phyloP scores from a whole-genome alignment of 2,329 filamentous ascomycete genomes.

The Amphichorda felina region DNA sequence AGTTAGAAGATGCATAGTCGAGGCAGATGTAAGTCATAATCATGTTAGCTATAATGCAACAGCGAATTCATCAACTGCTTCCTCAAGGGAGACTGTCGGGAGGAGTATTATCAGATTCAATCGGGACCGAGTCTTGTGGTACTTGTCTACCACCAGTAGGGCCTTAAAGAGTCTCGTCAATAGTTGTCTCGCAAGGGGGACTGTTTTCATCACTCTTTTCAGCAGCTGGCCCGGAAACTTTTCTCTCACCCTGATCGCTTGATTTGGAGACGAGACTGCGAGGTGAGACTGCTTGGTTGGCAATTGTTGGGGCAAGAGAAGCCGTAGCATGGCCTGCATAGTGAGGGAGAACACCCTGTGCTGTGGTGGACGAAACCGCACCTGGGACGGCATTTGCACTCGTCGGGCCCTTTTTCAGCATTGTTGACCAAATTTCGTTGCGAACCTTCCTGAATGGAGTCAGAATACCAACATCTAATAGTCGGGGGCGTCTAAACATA shows the following conservation, averaged over 20 bases:
- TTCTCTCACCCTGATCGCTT: conserved; percentile 10
- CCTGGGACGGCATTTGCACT: conserved; percentile 32
- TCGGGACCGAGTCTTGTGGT: no score
- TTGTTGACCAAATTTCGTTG: conserved; percentile 34
- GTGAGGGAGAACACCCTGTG: conserved; percentile 40
- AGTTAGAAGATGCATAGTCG: no score
- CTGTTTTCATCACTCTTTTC: conserved; percentile 33
- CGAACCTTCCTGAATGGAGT: conserved; percentile 23
- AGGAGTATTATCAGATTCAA: no score
- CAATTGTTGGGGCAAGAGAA: conserved; percentile 31
- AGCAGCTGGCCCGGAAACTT: conserved; percentile 7
- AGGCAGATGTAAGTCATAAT: neutral
- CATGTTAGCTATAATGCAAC: neutral
- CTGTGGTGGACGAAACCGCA: conserved; percentile 39
- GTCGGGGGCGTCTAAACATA: conserved; percentile 12
- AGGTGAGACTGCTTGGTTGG: conserved; percentile 21
- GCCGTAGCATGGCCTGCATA: conserved; percentile 40
- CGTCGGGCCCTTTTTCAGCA: conserved; percentile 39
- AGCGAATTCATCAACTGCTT: neutral
- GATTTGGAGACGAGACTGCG: conserved; percentile 15
- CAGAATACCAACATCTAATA: neutral
- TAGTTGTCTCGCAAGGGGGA: conserved; percentile 16
- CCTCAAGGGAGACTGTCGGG: no score
- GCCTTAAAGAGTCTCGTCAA: neutral
- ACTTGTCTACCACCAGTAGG: no score